A percentile compares a stretch with the other conserved stretches of the same genome.
These are phyloP conservation scores for Penicillium crustosum DNA, from an alignment of 2,329 filamentous ascomycete species.

Conservation along the genomic window DNA sequence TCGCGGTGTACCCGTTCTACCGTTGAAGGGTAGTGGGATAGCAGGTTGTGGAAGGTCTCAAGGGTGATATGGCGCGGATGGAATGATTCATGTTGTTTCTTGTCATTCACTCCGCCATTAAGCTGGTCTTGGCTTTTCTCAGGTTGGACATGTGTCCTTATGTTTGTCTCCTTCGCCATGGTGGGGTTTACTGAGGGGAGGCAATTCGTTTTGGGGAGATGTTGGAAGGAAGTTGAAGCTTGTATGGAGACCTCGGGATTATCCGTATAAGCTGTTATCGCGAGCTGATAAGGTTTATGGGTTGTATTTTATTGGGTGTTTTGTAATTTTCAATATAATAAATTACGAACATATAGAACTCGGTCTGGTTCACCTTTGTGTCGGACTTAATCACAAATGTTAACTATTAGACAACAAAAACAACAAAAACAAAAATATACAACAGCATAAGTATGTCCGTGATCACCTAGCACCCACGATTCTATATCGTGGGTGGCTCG, in stretches of 20 bases:
- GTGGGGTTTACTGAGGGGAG: not conserved
- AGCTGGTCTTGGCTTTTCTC: not conserved
- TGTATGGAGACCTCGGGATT: not conserved
- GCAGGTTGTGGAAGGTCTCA: slow-evolving; percentile 28
- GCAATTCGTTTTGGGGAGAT: not conserved
- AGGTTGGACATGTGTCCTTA: not conserved
- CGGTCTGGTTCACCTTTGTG: no score
- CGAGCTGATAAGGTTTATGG: not conserved
- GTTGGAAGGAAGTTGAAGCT: not conserved
- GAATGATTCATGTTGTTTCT: slow-evolving; percentile 16
- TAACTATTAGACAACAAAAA: no score
- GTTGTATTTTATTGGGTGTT: not conserved
- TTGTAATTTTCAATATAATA: not conserved
- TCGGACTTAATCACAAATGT: no score
- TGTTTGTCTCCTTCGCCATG: not conserved
- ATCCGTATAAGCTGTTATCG: not conserved
- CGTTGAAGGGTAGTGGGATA: slow-evolving; percentile 30
- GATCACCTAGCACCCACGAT: no score
- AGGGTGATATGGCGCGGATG: slow-evolving; percentile 28
- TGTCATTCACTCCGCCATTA: not conserved
- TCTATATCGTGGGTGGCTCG: no score
- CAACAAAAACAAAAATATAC: no score
- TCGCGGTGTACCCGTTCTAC: slow-evolving; percentile 25
- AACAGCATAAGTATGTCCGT: no score
- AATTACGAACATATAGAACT: no score